phyloP scores from a whole-genome alignment of 1,284 basidiomycete species.

The Sporisorium scitamineum region DNA sequence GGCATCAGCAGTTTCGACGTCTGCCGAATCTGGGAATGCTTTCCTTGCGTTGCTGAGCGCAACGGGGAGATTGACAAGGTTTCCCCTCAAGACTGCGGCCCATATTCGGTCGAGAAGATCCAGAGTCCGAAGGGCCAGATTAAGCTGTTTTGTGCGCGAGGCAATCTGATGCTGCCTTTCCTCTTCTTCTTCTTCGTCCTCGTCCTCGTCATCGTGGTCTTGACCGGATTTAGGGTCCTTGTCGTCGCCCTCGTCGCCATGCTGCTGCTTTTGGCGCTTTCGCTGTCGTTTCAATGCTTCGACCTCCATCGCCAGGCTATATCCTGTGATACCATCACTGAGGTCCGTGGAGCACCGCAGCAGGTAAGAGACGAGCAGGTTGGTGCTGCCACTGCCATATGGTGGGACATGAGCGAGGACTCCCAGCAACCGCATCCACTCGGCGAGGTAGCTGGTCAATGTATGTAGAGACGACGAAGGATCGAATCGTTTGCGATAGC shows the following conservation, averaged over 20 bases:
- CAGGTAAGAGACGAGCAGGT: conserved; percentile 58
- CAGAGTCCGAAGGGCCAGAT: conserved; percentile 41
- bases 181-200: conserved; percentile 30
- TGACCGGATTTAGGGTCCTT: not conserved
- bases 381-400: conserved; percentile 45
- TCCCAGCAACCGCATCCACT: conserved; percentile 43
- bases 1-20: not conserved
- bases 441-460: conserved; percentile 43
- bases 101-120: conserved; percentile 62
- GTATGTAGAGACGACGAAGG: conserved; percentile 40
- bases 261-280: conserved; percentile 11
- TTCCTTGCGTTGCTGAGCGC: conserved; percentile 30
- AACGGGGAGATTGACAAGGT: conserved; percentile 39
- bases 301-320: conserved; percentile 43
- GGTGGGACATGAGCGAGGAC: conserved; percentile 57
- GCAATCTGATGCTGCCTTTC: conserved; percentile 20
- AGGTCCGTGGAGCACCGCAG: conserved; percentile 58
- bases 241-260: not conserved
- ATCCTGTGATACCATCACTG: conserved; percentile 59
- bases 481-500: conserved; percentile 56
- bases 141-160: conserved; percentile 42
- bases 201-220: conserved; percentile 11
- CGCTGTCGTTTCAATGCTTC: conserved; percentile 9
- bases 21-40: conserved; percentile 23
- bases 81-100: conserved; percentile 54